A percentile compares a stretch with the other conserved stretches of the same genome.
These are phyloP conservation scores for Diaporthe citriasiana DNA, from an alignment of 2,329 filamentous ascomycete genomes.

Conservation along the genomic window DNA sequence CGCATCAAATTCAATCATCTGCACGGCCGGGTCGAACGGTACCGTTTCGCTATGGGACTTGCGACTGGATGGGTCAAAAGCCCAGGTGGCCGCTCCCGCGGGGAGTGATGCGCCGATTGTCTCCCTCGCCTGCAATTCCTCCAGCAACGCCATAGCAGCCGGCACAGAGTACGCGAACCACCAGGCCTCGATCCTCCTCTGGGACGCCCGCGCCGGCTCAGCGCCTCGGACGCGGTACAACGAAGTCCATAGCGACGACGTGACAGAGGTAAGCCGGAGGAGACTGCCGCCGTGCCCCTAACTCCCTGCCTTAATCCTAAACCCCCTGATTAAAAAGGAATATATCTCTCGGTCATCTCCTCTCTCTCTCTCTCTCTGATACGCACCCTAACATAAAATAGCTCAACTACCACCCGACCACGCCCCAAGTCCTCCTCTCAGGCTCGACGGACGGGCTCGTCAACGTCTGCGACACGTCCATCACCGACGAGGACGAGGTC, in stretches of 20 bases:
- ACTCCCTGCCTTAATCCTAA: not conserved
- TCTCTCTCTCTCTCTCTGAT: not conserved
- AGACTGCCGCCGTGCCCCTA: not conserved
- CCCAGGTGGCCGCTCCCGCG: slow-evolving; percentile 60
- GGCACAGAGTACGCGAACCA: slow-evolving; percentile 80
- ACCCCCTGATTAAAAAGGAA: not conserved
- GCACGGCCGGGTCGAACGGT: slow-evolving; percentile 81
- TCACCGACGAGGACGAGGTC: slow-evolving; percentile 82
- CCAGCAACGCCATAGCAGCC: slow-evolving; percentile 73
- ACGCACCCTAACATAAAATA: slow-evolving; percentile 48
- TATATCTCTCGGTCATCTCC: not conserved
- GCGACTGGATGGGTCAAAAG: slow-evolving; percentile 58
- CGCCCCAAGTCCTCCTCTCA: slow-evolving; percentile 75
- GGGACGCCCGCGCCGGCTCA: slow-evolving; percentile 70
- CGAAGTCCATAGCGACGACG: slow-evolving; percentile 77
- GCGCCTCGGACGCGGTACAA: slow-evolving; percentile 67
- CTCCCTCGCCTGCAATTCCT: slow-evolving; percentile 73
- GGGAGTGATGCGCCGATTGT: slow-evolving; percentile 68
- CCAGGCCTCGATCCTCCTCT: slow-evolving; percentile 72
- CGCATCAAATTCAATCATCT: slow-evolving; percentile 66
- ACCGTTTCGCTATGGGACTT: slow-evolving; percentile 76
- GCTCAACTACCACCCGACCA: slow-evolving; percentile 72
- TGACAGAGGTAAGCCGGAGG: slow-evolving; percentile 66
- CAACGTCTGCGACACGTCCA: slow-evolving; percentile 80
- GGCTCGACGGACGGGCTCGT: slow-evolving; percentile 86